Evolutionary conservation across 176 grass and related monocot genomes (phyloP), one percentile per base, ranked within the genome.

Genomic region (Carex pumila): DNA sequence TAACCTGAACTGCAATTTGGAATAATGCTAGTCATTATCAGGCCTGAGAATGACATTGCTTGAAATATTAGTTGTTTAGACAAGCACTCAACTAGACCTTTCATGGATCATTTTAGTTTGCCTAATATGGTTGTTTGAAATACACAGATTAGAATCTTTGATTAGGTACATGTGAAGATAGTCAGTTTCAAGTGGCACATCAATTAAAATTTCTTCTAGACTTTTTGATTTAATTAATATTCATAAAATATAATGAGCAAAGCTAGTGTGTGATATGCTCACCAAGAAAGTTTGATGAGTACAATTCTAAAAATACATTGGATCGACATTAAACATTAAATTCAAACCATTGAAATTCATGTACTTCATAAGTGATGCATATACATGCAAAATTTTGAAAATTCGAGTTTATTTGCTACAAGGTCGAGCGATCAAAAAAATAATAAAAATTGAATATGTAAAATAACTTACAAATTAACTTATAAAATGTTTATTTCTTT

Each of bases 101-200:
- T 69, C 62, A 68, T 53, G 61, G 18, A 62, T 55, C 60, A 68
- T 43, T 66, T 31, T 83, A 83, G 7, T 52, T 83, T 31, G 81
- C 81, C 81, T 55, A 83, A 69, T 83, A 45, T 83, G 30, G 62
- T 69, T 63, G 80, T 32, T 66, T 69, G 21, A 83, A 54, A 22
- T 83, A 66, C 64, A 68, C 11, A 11, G 79, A 54, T 55, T 12
- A 68, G 80, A 83, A 31, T 82, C 80, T 82, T 54, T 67, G 0
- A 61, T 65, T 31, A 54, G 13, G 19, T 83, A 68, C 61, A 67
- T 65, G 37, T 12, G 18, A 0, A 55, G n/a, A 52, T 12, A 25
- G 80, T 55, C 13, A 41, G 60, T 67, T 34, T 68, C 1, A 53
- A 50, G 61, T 83, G 17, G 80, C 60, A 55, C 41, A 68, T 83